Base-by-base conservation (phyloP, 192 early-diverging fungal species). In the Gamsiella multidivaricata region DNA sequence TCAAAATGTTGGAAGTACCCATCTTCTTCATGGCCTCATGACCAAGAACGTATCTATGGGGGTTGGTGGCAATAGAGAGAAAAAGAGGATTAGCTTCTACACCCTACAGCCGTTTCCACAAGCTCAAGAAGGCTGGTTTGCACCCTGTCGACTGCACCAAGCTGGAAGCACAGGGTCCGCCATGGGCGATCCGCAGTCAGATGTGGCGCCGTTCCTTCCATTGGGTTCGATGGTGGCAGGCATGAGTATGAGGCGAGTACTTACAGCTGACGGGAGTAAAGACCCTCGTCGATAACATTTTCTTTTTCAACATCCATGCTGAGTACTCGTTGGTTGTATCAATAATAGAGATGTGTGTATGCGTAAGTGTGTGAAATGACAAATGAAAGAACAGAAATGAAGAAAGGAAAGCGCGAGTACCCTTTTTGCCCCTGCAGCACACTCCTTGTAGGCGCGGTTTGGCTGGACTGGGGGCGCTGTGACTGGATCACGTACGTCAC, bases 261-360 rank as follows among this genome's bases (percentile, higher is more conserved):
- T 85, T 94, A 99, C 97, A 99, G 89, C 81, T 99, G 97, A 56
- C 97, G 92, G 51, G 97, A 99, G 86, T 99, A 99, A 31, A 98
- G 90, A 39, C 96, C 86, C 84, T 99, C 97, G 84, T 99, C 97
- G 70, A 99, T 98, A 33, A 58, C 53, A 46, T 64, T 79, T 26
- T 82, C 74, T 34, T 81, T 81, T 69, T 86, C 85, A 22, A 76
- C 66, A 49, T 88, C 85, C 75, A 83, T 82, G 23, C 43, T 61
- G 59, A 36, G 28, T 11, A 26, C 42, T 2, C 36, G 51, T 12
- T 37, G 9, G 31, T 8, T 31, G 17, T 23, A 34, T 56, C 22
- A 43, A 15, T 61, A 20, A 39, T 14, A 42, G 47, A 29, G 25
- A 3, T 15, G 29, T 45, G 45, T 6, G 45, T 6, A 18, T 5